Evolutionary conservation across 2,329 filamentous ascomycete genomes (phyloP).

Genomic region (Alternaria arborescens): DNA sequence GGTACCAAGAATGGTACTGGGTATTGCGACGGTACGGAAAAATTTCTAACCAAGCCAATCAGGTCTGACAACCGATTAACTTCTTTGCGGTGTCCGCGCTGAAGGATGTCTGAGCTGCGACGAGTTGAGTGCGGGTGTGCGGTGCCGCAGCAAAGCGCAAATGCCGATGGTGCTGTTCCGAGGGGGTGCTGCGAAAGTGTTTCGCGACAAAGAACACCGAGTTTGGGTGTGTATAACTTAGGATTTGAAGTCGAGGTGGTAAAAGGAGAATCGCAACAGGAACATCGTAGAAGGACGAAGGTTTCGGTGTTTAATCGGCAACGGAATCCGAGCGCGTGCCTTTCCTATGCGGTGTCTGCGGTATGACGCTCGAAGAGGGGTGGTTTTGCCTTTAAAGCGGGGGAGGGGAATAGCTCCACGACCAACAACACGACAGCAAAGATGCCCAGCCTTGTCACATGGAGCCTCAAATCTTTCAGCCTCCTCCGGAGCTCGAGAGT

Average conservation of each 20-base stretch:
- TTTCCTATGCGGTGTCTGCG: slow-evolving; percentile 26
- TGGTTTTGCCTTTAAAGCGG: slow-evolving; percentile 37
- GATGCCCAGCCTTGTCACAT: slow-evolving; percentile 33
- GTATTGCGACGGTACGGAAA: slow-evolving; percentile 9
- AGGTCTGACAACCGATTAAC: background rate
- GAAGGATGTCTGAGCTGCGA: slow-evolving; percentile 4
- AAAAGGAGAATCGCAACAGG: slow-evolving; percentile 24
- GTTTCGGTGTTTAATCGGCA: slow-evolving; percentile 36
- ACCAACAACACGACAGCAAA: slow-evolving; percentile 20
- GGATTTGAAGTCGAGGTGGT: slow-evolving; percentile 23
- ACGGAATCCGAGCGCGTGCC: slow-evolving; percentile 28
- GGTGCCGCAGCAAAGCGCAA: slow-evolving; percentile 9
- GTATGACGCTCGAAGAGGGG: slow-evolving; percentile 38
- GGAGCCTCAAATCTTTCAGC: slow-evolving; percentile 35
- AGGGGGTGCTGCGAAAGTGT: slow-evolving; percentile 20
- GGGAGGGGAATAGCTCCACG: slow-evolving; percentile 28
- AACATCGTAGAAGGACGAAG: slow-evolving; percentile 27
- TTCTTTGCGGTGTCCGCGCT: slow-evolving; percentile 6
- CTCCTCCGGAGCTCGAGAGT: slow-evolving; percentile 28
- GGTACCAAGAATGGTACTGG: slow-evolving; percentile 2
- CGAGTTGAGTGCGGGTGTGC: slow-evolving; percentile 10
- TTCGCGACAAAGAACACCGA: slow-evolving; percentile 34
- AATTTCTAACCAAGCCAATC: slow-evolving; percentile 14
- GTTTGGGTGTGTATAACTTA: slow-evolving; percentile 16
- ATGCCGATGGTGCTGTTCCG: slow-evolving; percentile 30